phyloP scores from a whole-genome alignment of 768 basidiomycete genomes.

The Amanita rubescens region DNA sequence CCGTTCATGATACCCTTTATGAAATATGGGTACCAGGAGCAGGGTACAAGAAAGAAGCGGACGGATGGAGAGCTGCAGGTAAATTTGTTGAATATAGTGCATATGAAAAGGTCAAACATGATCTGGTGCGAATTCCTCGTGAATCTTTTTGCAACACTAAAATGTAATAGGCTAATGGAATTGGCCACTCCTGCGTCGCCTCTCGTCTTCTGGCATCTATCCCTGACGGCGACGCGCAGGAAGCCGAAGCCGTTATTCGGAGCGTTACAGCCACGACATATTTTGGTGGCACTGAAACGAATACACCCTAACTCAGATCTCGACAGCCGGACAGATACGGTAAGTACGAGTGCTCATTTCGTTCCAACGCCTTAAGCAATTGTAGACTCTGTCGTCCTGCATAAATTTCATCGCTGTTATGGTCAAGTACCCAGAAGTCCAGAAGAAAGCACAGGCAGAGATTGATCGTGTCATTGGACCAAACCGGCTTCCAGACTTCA shows the following conservation, averaged over 20 bases:
- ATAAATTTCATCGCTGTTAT: constrained; percentile 2
- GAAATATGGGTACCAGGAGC: constrained; percentile 30
- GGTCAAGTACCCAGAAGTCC: constrained; percentile 3
- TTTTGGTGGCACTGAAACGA: not conserved
- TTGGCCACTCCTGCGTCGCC: not conserved
- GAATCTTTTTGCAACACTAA: not conserved
- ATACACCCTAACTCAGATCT: not conserved
- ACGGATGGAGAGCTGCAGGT: constrained; percentile 21
- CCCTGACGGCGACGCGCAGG: not conserved
- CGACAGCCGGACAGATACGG: constrained; percentile 10
- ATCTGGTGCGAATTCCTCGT: constrained; percentile 19
- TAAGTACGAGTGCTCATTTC: not conserved
- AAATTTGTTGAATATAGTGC: constrained; percentile 25
- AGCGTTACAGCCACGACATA: not conserved
- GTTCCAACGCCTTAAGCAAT: not conserved
- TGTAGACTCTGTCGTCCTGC: not conserved
- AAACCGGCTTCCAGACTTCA: constrained; percentile 7
- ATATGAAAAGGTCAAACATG: constrained; percentile 21
- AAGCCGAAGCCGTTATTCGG: not conserved
- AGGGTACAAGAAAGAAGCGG: constrained; percentile 29
- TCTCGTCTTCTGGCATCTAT: not conserved
- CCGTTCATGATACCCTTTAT: constrained; percentile 4
- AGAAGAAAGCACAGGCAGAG: constrained; percentile 6
- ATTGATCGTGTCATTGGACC: not conserved
- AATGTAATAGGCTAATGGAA: constrained; percentile 1